Evolutionary conservation across 1,284 basidiomycete species (phyloP).

Genomic region (Xerocomus nothofagi): DNA sequence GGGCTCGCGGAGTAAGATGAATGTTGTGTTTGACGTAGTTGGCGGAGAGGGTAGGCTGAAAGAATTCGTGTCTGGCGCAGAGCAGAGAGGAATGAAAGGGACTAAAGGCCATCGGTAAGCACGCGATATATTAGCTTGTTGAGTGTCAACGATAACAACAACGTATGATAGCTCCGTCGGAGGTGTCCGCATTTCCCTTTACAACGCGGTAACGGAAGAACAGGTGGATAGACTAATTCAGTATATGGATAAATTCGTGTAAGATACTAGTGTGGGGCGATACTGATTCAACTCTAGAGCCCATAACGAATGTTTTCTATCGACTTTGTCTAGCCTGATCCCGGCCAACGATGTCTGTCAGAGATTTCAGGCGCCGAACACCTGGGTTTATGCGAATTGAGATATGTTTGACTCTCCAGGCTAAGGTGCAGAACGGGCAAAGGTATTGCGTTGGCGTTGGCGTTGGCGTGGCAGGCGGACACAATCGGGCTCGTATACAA

Average conservation of each 20-base stretch:
- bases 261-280: constrained; percentile 2
- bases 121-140: neutral
- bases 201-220: constrained; percentile 91
- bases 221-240: constrained; percentile 59
- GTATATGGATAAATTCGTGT: constrained; percentile 61
- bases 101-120: constrained; percentile 89
- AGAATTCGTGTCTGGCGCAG: constrained; percentile 78
- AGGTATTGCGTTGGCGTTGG: too few relatives aligned
- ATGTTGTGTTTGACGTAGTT: constrained; percentile 80
- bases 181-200: constrained; percentile 88
- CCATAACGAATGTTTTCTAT: neutral
- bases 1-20: constrained; percentile 89
- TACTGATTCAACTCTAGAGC: constrained; percentile 15
- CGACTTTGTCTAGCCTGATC: neutral
- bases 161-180: constrained; percentile 54
- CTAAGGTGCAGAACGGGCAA: too few relatives aligned
- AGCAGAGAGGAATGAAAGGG: constrained; percentile 75
- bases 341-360: too few relatives aligned
- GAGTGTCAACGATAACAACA: neutral
- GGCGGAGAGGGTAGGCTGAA: constrained; percentile 70
- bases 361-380: too few relatives aligned
- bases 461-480: too few relatives aligned
- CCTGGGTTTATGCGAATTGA: too few relatives aligned
- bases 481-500: too few relatives aligned
- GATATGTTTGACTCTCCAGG: too few relatives aligned